Evolutionary conservation across 208 protist genomes (phyloP), one percentile per base, ranked within the genome.

Genomic region (Vickermania ingenoplastis): DNA sequence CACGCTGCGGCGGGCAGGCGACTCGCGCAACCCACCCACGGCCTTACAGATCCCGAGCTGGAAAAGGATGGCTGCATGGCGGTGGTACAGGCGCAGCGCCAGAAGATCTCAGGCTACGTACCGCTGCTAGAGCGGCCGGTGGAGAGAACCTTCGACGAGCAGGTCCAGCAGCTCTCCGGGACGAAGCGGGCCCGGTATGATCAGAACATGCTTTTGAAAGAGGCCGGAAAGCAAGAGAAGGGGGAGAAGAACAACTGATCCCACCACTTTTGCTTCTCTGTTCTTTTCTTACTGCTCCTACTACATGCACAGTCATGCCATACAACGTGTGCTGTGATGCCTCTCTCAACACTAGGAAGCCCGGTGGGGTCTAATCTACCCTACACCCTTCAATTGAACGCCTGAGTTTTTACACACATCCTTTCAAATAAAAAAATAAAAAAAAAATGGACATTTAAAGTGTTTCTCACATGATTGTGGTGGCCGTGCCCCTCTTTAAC

Each of bases 101-200:
- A 17, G 36, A 17, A 7, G 11, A 17, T 45, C 11, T 59, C 53
- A 21, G 50, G 60, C 26, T 91, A 94, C 53, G 78, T 89, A 2
- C 75, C 77, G 45, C 70, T 94, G 31, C 59, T 90, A 30, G 67
- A 90, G 14, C 73, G 88, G 21, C 74, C 83, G 53, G 78, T 66
- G n/a, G 83, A 94, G 71, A 71, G 78, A 0, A 91, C 84, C n/a
- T 94, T 85, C 30, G 77, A 69, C n/a, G 72, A 87, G 62, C 64
- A 85, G 57, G 78, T 94, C 36, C 24, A 59, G 2, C 65, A 67
- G 28, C 65, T 94, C 29, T 77, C 69, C 61, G 76, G 61, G 0
- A 81, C 77, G 67, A 94, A 94, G 66, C 64, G 73, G 4, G 71
- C 73, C 26, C 73, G 88, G 2, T 91, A 81, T 56, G 83, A 92